Evolutionary conservation across 1,139 yeast species (phyloP).

Genomic region (Geotrichum histeridarum): DNA sequence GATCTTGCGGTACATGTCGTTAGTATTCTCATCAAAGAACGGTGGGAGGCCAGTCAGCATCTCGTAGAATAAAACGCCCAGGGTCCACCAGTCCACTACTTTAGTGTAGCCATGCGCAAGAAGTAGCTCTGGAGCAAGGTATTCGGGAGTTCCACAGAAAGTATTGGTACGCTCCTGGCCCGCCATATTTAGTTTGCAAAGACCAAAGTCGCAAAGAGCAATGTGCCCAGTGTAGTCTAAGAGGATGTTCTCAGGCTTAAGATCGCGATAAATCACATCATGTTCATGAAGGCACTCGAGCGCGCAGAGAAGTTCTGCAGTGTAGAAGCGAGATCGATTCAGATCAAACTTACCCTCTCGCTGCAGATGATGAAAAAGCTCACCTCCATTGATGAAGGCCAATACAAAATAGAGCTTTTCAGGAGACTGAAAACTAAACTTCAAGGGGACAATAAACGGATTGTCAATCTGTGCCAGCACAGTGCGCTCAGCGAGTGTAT

Average conservation of each 20-base stretch:
- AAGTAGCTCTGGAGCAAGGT: slow-evolving; percentile 88
- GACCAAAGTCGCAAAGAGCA: slow-evolving; percentile 93
- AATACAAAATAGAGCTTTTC: slow-evolving; percentile 86
- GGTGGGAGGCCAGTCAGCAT: slow-evolving; percentile 98
- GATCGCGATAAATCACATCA: slow-evolving; percentile 89
- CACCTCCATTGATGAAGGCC: slow-evolving; percentile 96
- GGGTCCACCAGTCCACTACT: slow-evolving; percentile 97
- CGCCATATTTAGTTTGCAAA: slow-evolving; percentile 91
- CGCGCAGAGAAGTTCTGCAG: slow-evolving; percentile 89
- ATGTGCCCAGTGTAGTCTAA: slow-evolving; percentile 96
- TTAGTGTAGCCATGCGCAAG: slow-evolving; percentile 92
- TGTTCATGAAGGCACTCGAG: slow-evolving; percentile 84
- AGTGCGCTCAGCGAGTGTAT: slow-evolving; percentile 92
- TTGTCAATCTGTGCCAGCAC: slow-evolving; percentile 88
- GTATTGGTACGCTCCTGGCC: slow-evolving; percentile 85
- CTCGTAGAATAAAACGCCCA: slow-evolving; percentile 87
- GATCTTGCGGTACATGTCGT: slow-evolving; percentile 90
- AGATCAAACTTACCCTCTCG: slow-evolving; percentile 84
- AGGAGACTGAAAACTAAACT: slow-evolving; percentile 92
- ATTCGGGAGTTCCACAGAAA: slow-evolving; percentile 95
- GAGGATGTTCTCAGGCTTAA: slow-evolving; percentile 91
- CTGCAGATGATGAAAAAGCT: slow-evolving; percentile 89
- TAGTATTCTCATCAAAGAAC: slow-evolving; percentile 90
- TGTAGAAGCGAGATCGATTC: slow-evolving; percentile 85
- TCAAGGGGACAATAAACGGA: slow-evolving; percentile 97